Base-by-base conservation (phyloP, 306 rosid genomes). In the Malus orientalis region DNA sequence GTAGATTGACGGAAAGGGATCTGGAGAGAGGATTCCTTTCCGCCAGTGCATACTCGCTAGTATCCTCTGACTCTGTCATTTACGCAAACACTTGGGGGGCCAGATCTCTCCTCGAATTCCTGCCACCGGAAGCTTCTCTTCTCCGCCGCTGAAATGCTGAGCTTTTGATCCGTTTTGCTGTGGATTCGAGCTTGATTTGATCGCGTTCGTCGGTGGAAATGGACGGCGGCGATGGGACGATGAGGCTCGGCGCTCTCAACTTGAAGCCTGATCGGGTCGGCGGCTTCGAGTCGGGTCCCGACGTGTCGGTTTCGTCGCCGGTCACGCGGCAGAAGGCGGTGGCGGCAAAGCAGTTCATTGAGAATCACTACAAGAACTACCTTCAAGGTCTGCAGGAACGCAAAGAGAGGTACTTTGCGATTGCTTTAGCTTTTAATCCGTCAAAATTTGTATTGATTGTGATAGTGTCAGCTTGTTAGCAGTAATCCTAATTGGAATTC, bases 351-450 rank as follows among this genome's bases (percentile, higher is more conserved):
- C 98, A 96, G 83, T 90, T 96, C 80, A 92, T 96, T 23, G 99
- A 96, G 91, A 96, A 96, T 85, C 98, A 96, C 67, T 96, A 96
- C 88, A 96, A 92, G 88, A 96, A 96, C 67, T 77, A 96, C 85
- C 92, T 96, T 29, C 97, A 96, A 85, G 96, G 91, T 32, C 83
- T 96, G 72, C 99, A 96, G 81, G 99, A 96, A 86, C 99, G 99
- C 78, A 91, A 86, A 74, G 99, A 96, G 72, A 91, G 99, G 99
- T 92, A 20, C 33, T 19, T 57, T n/a, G 11, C 8, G 55, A 1
- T 15, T 44, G 3, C 9, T 49, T 49, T 51, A 15, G 20, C 3
- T 20, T 22, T 53, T 29, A n/a, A 16, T 27, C 13, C 27, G 15
- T 51, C 55, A 5, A 15, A 3, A 14, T 71, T 67, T 63, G 38